Base-by-base conservation (phyloP, 805 yeast species). In the Blastobotrys terrestris region DNA sequence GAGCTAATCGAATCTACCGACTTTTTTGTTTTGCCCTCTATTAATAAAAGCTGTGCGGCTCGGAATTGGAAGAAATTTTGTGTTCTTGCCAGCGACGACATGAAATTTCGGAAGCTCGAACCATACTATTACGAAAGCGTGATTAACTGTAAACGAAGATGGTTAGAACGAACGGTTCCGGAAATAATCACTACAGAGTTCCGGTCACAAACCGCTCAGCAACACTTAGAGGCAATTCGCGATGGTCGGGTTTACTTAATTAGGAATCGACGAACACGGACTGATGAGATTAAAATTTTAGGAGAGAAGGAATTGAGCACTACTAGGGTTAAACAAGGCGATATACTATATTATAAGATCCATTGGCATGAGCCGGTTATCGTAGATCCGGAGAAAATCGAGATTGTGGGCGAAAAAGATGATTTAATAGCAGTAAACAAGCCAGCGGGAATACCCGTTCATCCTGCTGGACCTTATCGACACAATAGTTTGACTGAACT, bases 311-410 rank as follows among this genome's bases (percentile, higher is more conserved):
- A 42, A 21, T 58, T 81, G n/a, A 87, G 85, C 2, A 75, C 35
- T 26, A 26, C 85, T 0, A 64, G 80, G 0, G 79, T 92, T 3
- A 70, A 77, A 45, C 87, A 89, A 63, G 97, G 97, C 0, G 96
- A 91, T 60, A 71, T 85, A 42, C 84, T 92, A 15, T 76, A 81
- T 22, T 97, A 92, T 67, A 72, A 83, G 49, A 74, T 84, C 48
- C 97, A 90, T 64, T 78, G 94, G 48, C 97, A 92, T 63, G 99
- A 94, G 64, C 97, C 97, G 1, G 80, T 95, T 0, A 91, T 91
- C 1, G 71, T 78, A 5, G 71, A 85, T 35, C 50, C 71, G 62
- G 59, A 71, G 31, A 63, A 73, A 44, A 82, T 89, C 48, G 76
- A 77, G 51, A 79, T 87, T 20, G 85, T 91, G 0, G 77, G 75